Percentiles rank a stretch among this genome's conserved stretches.
Conservation (phyloP, 192 early-diverging fungal species). For the Physocladia obscura region DNA sequence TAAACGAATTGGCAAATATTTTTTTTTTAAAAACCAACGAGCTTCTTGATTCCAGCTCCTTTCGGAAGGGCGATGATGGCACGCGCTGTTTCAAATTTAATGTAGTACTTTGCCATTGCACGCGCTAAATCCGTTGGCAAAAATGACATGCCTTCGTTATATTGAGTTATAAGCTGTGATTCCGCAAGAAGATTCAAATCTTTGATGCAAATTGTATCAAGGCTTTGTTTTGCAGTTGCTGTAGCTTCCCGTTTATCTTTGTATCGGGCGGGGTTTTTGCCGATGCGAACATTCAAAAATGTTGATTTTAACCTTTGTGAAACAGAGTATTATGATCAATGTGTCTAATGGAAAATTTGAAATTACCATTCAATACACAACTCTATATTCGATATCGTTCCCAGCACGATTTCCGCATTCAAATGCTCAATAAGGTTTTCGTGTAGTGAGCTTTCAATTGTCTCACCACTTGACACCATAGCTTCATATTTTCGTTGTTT, state of each 20-base stretch:
- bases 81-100: constrained; percentile 42
- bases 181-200: constrained; percentile 42
- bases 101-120: constrained; percentile 49
- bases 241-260: constrained; percentile 32
- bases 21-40: constrained; percentile 15
- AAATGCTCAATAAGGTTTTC: constrained; percentile 62
- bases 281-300: constrained; percentile 56
- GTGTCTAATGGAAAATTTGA: background rate
- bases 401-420: constrained; percentile 54
- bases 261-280: constrained; percentile 52
- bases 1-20: background rate
- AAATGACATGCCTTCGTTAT: constrained; percentile 22
- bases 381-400: constrained; percentile 33
- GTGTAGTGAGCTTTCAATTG: constrained; percentile 68
- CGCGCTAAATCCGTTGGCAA: constrained; percentile 46
- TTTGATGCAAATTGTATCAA: constrained; percentile 45
- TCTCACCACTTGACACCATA: constrained; percentile 59
- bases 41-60: constrained; percentile 1
- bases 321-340: constrained; percentile 32
- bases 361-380: constrained; percentile 47
- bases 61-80: background rate
- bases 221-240: constrained; percentile 24
- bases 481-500: constrained; percentile 47
- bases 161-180: constrained; percentile 21
- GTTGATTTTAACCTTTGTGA: constrained; percentile 49